phyloP scores from a whole-genome alignment of 1,139 yeast genomes.

The Eremothecium sinecaudum region DNA sequence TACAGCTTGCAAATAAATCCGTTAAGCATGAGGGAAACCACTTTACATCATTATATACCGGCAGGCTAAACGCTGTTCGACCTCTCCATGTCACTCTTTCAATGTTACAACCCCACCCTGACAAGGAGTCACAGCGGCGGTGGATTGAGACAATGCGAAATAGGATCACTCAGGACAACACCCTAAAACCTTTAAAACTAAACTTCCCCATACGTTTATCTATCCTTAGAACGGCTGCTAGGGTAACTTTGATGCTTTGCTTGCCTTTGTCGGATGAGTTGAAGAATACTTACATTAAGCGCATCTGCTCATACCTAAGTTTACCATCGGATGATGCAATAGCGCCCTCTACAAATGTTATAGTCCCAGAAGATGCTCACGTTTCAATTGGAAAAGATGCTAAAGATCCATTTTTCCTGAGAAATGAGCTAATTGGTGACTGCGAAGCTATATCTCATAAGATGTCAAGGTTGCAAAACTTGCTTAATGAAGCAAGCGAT shows the following conservation, averaged over 20 bases:
- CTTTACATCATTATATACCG: slow-evolving; percentile 18
- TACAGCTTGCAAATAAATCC: slow-evolving; percentile 3
- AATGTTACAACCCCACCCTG: too few species aligned
- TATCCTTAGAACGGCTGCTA: slow-evolving; percentile 3
- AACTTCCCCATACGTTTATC: not conserved
- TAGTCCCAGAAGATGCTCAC: too few species aligned
- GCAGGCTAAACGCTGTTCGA: slow-evolving; percentile 18
- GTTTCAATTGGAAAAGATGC: not conserved
- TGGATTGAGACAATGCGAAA: not conserved
- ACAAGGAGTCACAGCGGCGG: slow-evolving; percentile 10
- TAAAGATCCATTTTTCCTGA: too few species aligned
- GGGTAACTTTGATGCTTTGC: slow-evolving; percentile 2
- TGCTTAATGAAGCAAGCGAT: too few species aligned
- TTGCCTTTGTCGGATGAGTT: not conserved
- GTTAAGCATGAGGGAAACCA: slow-evolving; percentile 2
- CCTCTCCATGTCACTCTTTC: slow-evolving; percentile 24
- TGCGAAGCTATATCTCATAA: too few species aligned
- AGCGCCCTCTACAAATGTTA: too few species aligned
- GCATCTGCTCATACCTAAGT: too few species aligned
- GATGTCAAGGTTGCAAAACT: too few species aligned
- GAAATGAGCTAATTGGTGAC: too few species aligned
- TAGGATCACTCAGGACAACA: not conserved
- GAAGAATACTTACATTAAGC: not conserved
- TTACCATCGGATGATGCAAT: not conserved
- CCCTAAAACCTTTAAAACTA: not conserved